Conservation (phyloP, 2,329 filamentous ascomycete genomes). For the Xenosphaeropsis pyriputrescens region DNA sequence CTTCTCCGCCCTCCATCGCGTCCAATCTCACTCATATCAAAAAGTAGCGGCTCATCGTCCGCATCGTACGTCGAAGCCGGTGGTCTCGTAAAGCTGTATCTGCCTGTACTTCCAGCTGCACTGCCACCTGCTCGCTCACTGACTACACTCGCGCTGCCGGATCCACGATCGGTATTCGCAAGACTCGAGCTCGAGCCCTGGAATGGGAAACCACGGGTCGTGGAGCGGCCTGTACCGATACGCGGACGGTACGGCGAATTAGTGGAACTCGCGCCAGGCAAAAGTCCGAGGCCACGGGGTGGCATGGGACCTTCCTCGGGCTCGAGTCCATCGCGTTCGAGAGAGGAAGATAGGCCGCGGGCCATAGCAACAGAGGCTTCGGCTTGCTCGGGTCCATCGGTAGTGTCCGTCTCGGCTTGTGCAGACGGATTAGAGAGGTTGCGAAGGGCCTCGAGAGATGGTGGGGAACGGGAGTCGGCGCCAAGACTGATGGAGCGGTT, state of each 20-base stretch:
- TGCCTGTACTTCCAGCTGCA: conserved; percentile 4
- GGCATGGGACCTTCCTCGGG: conserved; percentile 12
- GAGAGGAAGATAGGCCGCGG: conserved; percentile 13
- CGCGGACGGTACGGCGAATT: conserved; percentile 16
- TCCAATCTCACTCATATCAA: conserved; percentile 60
- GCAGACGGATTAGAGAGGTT: conserved; percentile 24
- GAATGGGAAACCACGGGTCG: conserved; percentile 14
- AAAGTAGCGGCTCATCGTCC: conserved; percentile 57
- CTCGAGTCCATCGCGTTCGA: conserved; percentile 6
- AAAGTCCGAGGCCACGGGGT: conserved; percentile 8
- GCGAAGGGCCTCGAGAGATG: conserved; percentile 49
- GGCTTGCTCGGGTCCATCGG: conserved; percentile 17
- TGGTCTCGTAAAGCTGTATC: conserved; percentile 29
- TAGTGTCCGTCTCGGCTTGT: conserved; percentile 16
- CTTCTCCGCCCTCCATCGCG: conserved; percentile 38
- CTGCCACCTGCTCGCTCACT: conserved; percentile 20
- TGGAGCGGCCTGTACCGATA: conserved; percentile 17
- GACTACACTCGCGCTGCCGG: conserved; percentile 13
- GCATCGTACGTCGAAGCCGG: conserved; percentile 29
- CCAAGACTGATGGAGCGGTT: conserved; percentile 56
- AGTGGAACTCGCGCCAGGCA: conserved; percentile 7
- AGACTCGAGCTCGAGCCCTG: conserved; percentile 20
- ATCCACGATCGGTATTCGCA: conserved; percentile 12
- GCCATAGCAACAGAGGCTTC: conserved; percentile 12
- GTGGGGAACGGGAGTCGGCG: conserved; percentile 46